Evolutionary conservation across 306 rosid species (phyloP), one percentile per base, ranked within the genome.

Genomic region (Sechiopsis laciniata): DNA sequence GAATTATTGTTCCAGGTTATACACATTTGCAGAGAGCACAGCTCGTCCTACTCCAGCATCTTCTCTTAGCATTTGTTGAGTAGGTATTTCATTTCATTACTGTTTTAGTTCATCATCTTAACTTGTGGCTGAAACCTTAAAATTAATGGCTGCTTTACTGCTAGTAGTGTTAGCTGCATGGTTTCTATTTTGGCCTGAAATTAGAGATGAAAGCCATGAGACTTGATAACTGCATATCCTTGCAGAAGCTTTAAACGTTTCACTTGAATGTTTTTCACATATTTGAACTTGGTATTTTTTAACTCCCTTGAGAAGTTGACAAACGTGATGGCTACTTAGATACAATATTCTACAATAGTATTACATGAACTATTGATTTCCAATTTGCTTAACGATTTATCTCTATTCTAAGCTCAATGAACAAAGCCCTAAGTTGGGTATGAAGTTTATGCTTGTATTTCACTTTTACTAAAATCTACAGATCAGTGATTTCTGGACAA

Each of bases 21-120:
- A 94, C 99, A 7, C 99, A 94, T 79, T 69, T 94, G 74, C 97
- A 91, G 79, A 87, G 97, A 29, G 99, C 99, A 0, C 99, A 94
- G 29, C 99, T 97, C 2, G 87, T 94, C 80, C 74, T 94, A 59
- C 84, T 94, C 53, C 97, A 83, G 69, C 99, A 94, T 77, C 91
- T 89, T 79, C 84, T 94, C 26, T 70, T 94, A 63, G 95, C 99
- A 10, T 94, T 85, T 78, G 95, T 91, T 74, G 99, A 94, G 84
- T 90, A 91, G 99, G 99, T 94, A 65, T 76, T 81, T 24, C 0
- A 61, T 53, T 20, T 24, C 0, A 61, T 55, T 20, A 37, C 26
- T 55, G n/a, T 0, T 54, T 22, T 8, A 71, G 51, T 52, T 71
- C n/a, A 40, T 9, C 35, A 24, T 69, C 13, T 68, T 48, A 48